phyloP scores from a whole-genome alignment of 495 filamentous ascomycete species.

The Terfezia boudieri region DNA sequence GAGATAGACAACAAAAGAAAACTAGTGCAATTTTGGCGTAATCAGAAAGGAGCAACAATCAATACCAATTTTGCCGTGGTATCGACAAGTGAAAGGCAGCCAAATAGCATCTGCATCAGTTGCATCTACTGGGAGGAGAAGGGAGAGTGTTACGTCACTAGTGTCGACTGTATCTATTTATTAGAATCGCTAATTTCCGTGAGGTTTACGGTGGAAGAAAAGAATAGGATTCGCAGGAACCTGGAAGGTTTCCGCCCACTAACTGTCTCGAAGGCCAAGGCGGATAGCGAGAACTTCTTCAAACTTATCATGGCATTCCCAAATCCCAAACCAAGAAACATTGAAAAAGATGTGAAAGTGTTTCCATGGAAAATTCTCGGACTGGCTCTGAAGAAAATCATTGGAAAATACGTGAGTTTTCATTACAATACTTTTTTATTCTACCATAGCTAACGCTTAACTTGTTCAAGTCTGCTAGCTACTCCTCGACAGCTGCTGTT shows the following conservation, averaged over 20 bases:
- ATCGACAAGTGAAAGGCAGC: constrained; percentile 41
- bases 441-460: constrained; percentile 1
- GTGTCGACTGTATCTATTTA: constrained; percentile 85
- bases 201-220: constrained; percentile 82
- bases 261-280: constrained; percentile 79
- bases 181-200: constrained; percentile 68
- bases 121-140: constrained; percentile 89
- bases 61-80: constrained; percentile 50
- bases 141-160: constrained; percentile 73
- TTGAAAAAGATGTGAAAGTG: constrained; percentile 97
- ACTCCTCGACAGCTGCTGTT: constrained; percentile 11
- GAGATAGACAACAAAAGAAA: constrained; percentile 56
- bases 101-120: constrained; percentile 64
- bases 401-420: constrained; percentile 81
- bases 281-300: constrained; percentile 89
- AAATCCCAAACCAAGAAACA: constrained; percentile 82
- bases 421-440: not conserved
- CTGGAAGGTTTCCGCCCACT: constrained; percentile 74
- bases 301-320: constrained; percentile 98
- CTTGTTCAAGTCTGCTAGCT: constrained; percentile 13
- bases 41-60: constrained; percentile 53
- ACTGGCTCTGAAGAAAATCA: constrained; percentile 81
- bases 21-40: constrained; percentile 65
- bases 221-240: constrained; percentile 90
- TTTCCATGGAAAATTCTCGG: constrained; percentile 79